These are phyloP conservation scores for Neonectria hederae DNA, from an alignment of 2,329 filamentous ascomycete genomes.

Conservation along the genomic window DNA sequence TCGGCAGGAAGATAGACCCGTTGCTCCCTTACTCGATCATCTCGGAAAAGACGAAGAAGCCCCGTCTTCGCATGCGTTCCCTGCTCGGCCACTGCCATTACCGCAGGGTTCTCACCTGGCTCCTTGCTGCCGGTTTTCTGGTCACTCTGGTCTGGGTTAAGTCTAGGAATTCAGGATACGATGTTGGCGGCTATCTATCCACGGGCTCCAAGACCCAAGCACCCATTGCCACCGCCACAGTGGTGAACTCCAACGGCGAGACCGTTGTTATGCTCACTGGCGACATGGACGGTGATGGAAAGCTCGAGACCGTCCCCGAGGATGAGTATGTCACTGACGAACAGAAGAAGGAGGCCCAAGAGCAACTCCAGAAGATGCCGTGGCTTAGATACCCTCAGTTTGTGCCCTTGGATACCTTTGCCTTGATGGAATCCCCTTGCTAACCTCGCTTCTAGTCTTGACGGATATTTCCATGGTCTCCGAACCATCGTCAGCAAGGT, in stretches of 20 bases:
- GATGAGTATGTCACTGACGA: slow-evolving; percentile 43
- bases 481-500: slow-evolving; percentile 71
- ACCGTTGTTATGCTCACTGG: slow-evolving; percentile 43
- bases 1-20: slow-evolving; percentile 45
- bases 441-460: slow-evolving; percentile 65
- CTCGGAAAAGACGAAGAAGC: slow-evolving; percentile 47
- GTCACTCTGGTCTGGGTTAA: slow-evolving; percentile 54
- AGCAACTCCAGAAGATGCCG: slow-evolving; percentile 48
- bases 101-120: slow-evolving; percentile 62
- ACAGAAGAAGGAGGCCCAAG: slow-evolving; percentile 42
- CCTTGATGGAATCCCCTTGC: background rate
- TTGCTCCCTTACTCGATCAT: slow-evolving; percentile 47
- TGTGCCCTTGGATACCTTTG: slow-evolving; percentile 23
- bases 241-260: slow-evolving; percentile 40
- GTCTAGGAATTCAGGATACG: slow-evolving; percentile 40
- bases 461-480: slow-evolving; percentile 82
- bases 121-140: slow-evolving; percentile 52
- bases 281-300: slow-evolving; percentile 43
- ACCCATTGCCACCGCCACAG: slow-evolving; percentile 40
- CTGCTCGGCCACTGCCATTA: slow-evolving; percentile 63
- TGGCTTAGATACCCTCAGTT: slow-evolving; percentile 54
- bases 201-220: slow-evolving; percentile 36
- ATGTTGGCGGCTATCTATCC: slow-evolving; percentile 36
- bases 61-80: slow-evolving; percentile 53
- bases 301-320: slow-evolving; percentile 38